Evolutionary conservation across 2,329 filamentous ascomycete genomes (phyloP).

Genomic region (Penicillium sp.): DNA sequence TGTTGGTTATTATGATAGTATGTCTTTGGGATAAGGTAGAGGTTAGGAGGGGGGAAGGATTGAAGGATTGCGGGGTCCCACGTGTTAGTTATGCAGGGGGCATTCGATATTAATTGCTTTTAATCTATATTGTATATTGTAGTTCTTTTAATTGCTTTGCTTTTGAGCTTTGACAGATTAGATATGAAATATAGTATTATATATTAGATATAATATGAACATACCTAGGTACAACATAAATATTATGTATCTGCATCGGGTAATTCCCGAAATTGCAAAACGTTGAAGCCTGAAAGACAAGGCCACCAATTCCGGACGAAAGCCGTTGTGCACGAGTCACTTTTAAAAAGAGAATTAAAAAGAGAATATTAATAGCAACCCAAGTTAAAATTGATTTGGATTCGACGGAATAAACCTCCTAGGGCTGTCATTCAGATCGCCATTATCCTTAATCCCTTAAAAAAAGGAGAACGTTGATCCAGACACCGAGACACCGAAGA

Average conservation of each 20-base stretch:
- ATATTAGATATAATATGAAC: neutral
- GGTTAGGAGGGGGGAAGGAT: neutral
- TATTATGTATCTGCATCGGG: neutral
- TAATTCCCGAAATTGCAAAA: neutral
- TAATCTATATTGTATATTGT: too few species aligned
- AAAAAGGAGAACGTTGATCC: neutral
- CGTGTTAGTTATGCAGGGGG: neutral
- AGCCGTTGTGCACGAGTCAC: too few species aligned
- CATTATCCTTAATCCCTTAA: too few species aligned
- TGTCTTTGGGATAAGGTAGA: neutral
- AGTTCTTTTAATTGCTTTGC: neutral
- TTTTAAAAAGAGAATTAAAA: too few species aligned
- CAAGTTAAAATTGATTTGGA: too few species aligned
- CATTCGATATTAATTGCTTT: neutral
- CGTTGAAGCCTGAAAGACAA: neutral
- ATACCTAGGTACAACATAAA: too few species aligned
- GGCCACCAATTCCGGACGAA: neutral
- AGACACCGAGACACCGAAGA: neutral
- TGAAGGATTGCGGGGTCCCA: slow-evolving; percentile 1
- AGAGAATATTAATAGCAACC: too few species aligned
- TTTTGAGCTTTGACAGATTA: neutral
- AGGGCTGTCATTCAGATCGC: too few species aligned
- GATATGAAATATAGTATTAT: too few species aligned
- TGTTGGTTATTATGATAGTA: neutral
- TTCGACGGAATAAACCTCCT: too few species aligned